A percentile compares a stretch with the other conserved stretches of the same genome.
phyloP scores from a whole-genome alignment of 306 rosid genomes.

The Casuarina equisetifolia region DNA sequence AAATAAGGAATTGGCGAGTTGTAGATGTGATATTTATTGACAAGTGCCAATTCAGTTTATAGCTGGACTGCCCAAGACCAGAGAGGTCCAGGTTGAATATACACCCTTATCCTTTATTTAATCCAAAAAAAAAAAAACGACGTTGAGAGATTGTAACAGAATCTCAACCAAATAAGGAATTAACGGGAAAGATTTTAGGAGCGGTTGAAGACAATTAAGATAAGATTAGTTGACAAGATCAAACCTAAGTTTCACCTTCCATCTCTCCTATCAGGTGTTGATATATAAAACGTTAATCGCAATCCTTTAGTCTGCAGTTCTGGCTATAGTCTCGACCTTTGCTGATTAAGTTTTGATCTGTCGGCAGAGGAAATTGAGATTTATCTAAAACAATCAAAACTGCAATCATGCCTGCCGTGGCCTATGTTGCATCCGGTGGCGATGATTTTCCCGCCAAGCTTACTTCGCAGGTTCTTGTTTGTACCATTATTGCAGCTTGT shows the following conservation, averaged over 20 bases:
- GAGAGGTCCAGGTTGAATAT: no score
- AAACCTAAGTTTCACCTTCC: background rate
- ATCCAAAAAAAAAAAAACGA: background rate
- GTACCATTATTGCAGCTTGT: conserved; percentile 30
- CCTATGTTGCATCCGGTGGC: background rate
- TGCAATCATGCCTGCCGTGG: conserved; percentile 23
- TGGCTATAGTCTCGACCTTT: background rate
- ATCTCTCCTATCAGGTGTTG: no score
- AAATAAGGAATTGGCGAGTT: no score
- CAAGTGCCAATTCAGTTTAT: no score
- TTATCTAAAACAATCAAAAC: background rate
- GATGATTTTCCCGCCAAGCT: conserved; percentile 34
- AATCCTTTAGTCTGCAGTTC: background rate
- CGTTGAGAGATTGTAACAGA: background rate
- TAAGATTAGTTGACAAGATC: background rate
- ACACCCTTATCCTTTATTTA: no score
- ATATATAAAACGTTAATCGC: background rate
- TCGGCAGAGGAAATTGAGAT: background rate
- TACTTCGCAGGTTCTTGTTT: conserved; percentile 29
- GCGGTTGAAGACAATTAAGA: background rate
- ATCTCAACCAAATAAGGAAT: background rate
- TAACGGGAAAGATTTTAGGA: background rate
- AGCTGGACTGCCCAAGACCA: no score
- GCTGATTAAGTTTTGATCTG: background rate
- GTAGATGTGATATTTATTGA: no score